Percentiles rank a stretch among this genome's conserved stretches.
Conservation (phyloP, 2,329 filamentous ascomycete genomes). For the Penicillium palitans region DNA sequence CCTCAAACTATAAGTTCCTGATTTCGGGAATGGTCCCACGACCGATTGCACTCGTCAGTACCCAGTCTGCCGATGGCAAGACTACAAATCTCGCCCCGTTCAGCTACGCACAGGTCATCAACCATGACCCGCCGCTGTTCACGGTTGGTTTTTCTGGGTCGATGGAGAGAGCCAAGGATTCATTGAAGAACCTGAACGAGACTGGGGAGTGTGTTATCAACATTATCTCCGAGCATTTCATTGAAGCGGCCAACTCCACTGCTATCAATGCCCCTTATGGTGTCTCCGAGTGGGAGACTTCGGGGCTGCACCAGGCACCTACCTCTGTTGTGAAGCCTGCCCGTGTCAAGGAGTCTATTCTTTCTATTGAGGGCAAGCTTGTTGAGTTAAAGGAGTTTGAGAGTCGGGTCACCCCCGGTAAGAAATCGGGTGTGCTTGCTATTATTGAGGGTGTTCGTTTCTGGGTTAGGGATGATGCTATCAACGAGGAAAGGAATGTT, state of each 20-base stretch:
- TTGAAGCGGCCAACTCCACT: slow-evolving; percentile 85
- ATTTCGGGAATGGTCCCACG: slow-evolving; percentile 81
- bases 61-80: slow-evolving; percentile 60
- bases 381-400: slow-evolving; percentile 76
- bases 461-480: slow-evolving; percentile 85
- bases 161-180: slow-evolving; percentile 69
- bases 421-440: slow-evolving; percentile 71
- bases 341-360: slow-evolving; percentile 77
- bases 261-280: slow-evolving; percentile 76
- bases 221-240: slow-evolving; percentile 78
- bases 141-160: slow-evolving; percentile 62
- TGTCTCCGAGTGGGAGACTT: slow-evolving; percentile 74
- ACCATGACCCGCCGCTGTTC: slow-evolving; percentile 85
- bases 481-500: slow-evolving; percentile 72
- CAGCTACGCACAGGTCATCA: slow-evolving; percentile 79
- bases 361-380: slow-evolving; percentile 78
- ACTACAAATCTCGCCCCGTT: slow-evolving; percentile 81
- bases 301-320: slow-evolving; percentile 69
- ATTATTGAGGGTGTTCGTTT: slow-evolving; percentile 83
- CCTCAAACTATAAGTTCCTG: slow-evolving; percentile 87
- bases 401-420: slow-evolving; percentile 66
- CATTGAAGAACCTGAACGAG: slow-evolving; percentile 70
- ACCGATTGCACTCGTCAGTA: slow-evolving; percentile 69
- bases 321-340: slow-evolving; percentile 67
- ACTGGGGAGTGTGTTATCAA: slow-evolving; percentile 79